Conservation (phyloP, 352 stramenopile species). For the Phytophthora gonapodyides region DNA sequence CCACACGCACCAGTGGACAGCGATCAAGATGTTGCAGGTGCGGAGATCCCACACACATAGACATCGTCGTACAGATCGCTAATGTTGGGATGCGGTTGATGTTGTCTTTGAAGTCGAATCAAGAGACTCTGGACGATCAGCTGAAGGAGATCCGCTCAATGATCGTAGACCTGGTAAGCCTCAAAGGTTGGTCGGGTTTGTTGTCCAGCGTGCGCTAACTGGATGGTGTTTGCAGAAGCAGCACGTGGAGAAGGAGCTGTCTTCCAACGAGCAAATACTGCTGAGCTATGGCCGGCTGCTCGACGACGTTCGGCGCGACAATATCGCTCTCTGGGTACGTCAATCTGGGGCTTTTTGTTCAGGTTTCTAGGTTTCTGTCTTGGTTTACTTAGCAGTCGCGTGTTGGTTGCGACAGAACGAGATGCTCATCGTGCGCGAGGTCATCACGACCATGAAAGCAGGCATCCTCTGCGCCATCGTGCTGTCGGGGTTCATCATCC, state of each 20-base stretch:
- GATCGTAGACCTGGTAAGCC: slow-evolving; percentile 52
- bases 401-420: slow-evolving; percentile 52
- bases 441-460: slow-evolving; percentile 89
- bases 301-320: slow-evolving; percentile 51
- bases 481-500: slow-evolving; percentile 71
- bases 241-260: slow-evolving; percentile 40
- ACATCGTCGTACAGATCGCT: neutral
- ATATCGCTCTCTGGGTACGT: slow-evolving; percentile 55
- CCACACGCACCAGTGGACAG: slow-evolving; percentile 46
- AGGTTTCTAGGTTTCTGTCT: neutral
- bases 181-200: neutral
- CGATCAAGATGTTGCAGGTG: slow-evolving; percentile 52
- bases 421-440: slow-evolving; percentile 75
- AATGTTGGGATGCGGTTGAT: slow-evolving; percentile 13
- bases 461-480: slow-evolving; percentile 76
- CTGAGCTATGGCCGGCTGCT: slow-evolving; percentile 40
- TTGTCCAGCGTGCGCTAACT: neutral
- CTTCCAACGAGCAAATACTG: slow-evolving; percentile 37
- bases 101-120: slow-evolving; percentile 37
- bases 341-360: neutral
- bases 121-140: slow-evolving; percentile 54
- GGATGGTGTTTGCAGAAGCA: slow-evolving; percentile 37
- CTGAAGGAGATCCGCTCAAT: slow-evolving; percentile 58
- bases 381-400: neutral
- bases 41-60: neutral